phyloP scores from a whole-genome alignment of 2,329 filamentous ascomycete genomes.

The Graphiopsis chlorocephala region DNA sequence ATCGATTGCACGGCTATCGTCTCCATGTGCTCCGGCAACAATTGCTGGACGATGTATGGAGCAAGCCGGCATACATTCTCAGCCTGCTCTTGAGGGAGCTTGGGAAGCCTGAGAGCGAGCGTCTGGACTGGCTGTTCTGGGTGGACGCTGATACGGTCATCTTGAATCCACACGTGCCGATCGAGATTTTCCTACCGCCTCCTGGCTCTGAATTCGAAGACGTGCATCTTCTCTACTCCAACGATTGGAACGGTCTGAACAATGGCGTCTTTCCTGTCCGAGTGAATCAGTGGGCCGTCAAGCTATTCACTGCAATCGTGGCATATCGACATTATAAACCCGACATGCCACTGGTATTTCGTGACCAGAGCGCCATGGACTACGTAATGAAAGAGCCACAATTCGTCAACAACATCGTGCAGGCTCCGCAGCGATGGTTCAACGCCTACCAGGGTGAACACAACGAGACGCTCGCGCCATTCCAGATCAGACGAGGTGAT shows the following conservation, averaged over 20 bases:
- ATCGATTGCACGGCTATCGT: constrained; percentile 42
- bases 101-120: constrained; percentile 37
- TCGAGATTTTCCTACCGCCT: constrained; percentile 41
- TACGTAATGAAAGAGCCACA: constrained; percentile 34
- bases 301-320: constrained; percentile 40
- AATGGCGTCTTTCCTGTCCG: constrained; percentile 44
- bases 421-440: constrained; percentile 45
- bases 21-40: constrained; percentile 42
- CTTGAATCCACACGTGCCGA: constrained; percentile 42
- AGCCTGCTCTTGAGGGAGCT: constrained; percentile 40
- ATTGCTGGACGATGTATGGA: constrained; percentile 45
- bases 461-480: constrained; percentile 36
- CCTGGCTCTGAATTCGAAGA: constrained; percentile 34
- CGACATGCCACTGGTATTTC: constrained; percentile 35
- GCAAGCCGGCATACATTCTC: constrained; percentile 45
- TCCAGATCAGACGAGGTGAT: constrained; percentile 40
- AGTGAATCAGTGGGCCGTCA: constrained; percentile 40
- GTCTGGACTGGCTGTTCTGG: constrained; percentile 46
- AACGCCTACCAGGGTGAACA: constrained; percentile 43
- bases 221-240: constrained; percentile 37
- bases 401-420: constrained; percentile 35
- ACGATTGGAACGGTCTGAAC: constrained; percentile 44
- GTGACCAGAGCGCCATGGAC: constrained; percentile 44
- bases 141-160: constrained; percentile 45
- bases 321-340: constrained; percentile 41